Evolutionary conservation across 2,329 filamentous ascomycete species (phyloP), one percentile per base, ranked within the genome.

Genomic region (Diplodia seriata): DNA sequence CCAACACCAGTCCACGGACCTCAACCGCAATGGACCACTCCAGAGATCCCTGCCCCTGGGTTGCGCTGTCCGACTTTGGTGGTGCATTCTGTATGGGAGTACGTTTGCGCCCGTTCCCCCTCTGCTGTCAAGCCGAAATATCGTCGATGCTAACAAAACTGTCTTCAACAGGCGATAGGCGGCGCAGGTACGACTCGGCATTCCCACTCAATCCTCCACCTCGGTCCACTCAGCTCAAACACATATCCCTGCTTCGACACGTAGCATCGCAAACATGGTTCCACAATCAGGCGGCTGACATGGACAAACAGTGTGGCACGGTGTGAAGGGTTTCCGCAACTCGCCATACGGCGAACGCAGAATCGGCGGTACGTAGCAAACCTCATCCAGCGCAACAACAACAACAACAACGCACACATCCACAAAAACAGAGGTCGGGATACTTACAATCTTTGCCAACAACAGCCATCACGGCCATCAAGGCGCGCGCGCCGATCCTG

Each of bases 71-170:
- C 82, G 95, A 99, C 84, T 98, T 98, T 79, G 95, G 95, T 71
- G 95, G 95, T 82, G 95, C 94, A 68, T 97, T 98, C 77, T 90
- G 88, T 78, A 98, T 97, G 94, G 94, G 94, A 75, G 93, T 95
- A 91, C 72, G 91, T 85, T 31, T 71, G 55, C 15, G 20, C 51
- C 49, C 18, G 40, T 50, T 62, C 43, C 18, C 33, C 18, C 4
- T 50, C 55, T 61, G 33, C 59, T 36, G 43, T 36, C 38, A 33
- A 5, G 20, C 66, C 11, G 31, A 40, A 51, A 36, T 38, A 43
- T 33, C 43, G 53, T 51, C 64, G 50, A 38, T 67, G 55, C 66
- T 65, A 65, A 65, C 62, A 23, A 43, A 20, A 40, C 11, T n/a
- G 56, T 14, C 65, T 43, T n/a, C 43, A 47, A 66, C 40, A 78